Percentiles rank a stretch among this genome's conserved stretches.
These are phyloP conservation scores for Candida maris DNA, from an alignment of 805 yeast species.

Conservation along the genomic window DNA sequence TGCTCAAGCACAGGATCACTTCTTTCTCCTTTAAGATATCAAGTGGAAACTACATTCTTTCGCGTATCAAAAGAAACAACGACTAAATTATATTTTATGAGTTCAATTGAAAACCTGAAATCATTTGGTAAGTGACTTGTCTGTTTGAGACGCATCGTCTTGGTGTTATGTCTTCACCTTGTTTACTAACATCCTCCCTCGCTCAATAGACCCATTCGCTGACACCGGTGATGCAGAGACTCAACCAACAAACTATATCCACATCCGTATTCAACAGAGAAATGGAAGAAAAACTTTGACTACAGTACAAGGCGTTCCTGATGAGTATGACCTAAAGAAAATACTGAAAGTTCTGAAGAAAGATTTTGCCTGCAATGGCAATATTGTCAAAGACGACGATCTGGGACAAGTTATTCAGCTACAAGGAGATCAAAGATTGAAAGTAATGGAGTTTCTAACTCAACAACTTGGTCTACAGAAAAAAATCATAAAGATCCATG, in stretches of 20 bases:
- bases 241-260: conserved; percentile 92
- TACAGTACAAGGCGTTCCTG: conserved; percentile 96
- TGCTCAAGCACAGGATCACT: background rate
- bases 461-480: conserved; percentile 84
- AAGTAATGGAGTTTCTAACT: conserved; percentile 89
- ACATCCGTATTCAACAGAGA: conserved; percentile 98
- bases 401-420: conserved; percentile 95
- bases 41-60: background rate
- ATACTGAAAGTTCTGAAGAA: conserved; percentile 91
- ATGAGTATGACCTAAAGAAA: conserved; percentile 90
- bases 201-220: conserved; percentile 99
- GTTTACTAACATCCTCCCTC: conserved; percentile 1
- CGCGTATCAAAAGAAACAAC: background rate
- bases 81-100: conserved; percentile 48
- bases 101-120: conserved; percentile 89
- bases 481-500: conserved; percentile 97
- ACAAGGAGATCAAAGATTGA: conserved; percentile 98
- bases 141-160: background rate
- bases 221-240: conserved; percentile 99
- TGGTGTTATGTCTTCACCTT: background rate
- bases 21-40: background rate
- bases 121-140: conserved; percentile 53
- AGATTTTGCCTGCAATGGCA: conserved; percentile 98
- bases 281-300: conserved; percentile 98
- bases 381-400: conserved; percentile 93